A percentile compares a stretch with the other conserved stretches of the same genome.
These are phyloP conservation scores for Naematelia encephala DNA, from an alignment of 768 basidiomycete genomes.

Conservation along the genomic window DNA sequence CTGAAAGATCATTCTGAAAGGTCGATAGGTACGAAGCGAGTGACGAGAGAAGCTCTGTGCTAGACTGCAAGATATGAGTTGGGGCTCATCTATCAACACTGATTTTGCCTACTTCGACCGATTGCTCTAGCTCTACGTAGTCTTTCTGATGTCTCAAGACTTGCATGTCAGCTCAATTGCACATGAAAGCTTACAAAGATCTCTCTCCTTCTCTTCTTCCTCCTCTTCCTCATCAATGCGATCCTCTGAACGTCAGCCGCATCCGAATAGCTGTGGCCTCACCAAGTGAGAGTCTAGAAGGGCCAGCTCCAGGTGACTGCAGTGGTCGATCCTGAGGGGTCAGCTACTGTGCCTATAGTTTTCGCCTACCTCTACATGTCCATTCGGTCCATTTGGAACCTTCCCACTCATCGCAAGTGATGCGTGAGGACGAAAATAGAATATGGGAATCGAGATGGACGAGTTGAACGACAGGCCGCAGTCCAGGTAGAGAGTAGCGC, in stretches of 20 bases:
- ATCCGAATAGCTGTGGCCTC: not conserved
- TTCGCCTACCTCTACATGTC: not conserved
- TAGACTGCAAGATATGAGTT: constrained; percentile 60
- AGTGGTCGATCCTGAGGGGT: constrained; percentile 15
- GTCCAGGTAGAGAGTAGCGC: constrained; percentile 2
- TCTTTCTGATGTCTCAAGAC: constrained; percentile 27
- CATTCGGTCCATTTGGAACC: not conserved
- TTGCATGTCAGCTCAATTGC: constrained; percentile 3
- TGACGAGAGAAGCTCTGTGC: constrained; percentile 76
- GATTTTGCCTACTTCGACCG: constrained; percentile 30
- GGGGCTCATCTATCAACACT: not conserved
- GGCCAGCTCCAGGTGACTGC: constrained; percentile 35
- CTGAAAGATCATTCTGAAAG: constrained; percentile 89
- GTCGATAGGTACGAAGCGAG: constrained; percentile 88
- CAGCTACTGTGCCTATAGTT: not conserved
- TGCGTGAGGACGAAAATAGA: not conserved
- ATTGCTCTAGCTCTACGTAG: constrained; percentile 37
- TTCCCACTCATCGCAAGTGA: not conserved
- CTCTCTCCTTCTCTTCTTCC: constrained; percentile 24
- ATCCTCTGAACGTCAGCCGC: not conserved
- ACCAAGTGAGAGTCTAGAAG: constrained; percentile 18
- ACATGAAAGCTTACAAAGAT: constrained; percentile 15
- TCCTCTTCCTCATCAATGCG: constrained; percentile 4
- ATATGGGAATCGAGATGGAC: too few species aligned
- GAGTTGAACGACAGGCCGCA: too few species aligned